Evolutionary conservation across 306 rosid species (phyloP).

Genomic region (Biancaea sappan): DNA sequence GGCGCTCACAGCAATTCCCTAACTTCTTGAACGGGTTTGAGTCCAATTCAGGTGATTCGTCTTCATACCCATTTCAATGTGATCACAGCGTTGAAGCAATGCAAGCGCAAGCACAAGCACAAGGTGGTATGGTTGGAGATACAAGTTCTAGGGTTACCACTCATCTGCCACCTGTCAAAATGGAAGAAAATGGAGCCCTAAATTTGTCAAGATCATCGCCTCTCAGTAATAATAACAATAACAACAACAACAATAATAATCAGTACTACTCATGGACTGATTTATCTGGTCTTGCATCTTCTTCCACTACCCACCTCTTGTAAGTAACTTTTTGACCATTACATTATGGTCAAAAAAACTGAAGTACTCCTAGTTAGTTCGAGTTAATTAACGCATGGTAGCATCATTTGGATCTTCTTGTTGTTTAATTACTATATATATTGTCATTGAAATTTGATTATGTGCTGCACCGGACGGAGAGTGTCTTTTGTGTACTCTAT

Average conservation of each 20-base stretch:
- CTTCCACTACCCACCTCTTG: slow-evolving; percentile 64
- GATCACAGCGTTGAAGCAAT: no score
- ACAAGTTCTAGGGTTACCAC: slow-evolving; percentile 58
- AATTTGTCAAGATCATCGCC: slow-evolving; percentile 48
- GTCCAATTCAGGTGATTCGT: slow-evolving; percentile 33
- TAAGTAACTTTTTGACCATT: slow-evolving; percentile 35
- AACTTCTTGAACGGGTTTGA: slow-evolving; percentile 57
- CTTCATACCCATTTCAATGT: slow-evolving; percentile 51
- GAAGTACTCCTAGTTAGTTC: neutral
- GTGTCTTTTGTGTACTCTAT: slow-evolving; percentile 45
- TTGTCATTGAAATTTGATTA: slow-evolving; percentile 30
- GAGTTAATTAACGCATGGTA: slow-evolving; percentile 39
- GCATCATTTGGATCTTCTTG: slow-evolving; percentile 30
- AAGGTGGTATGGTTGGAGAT: slow-evolving; percentile 42
- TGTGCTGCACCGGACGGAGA: slow-evolving; percentile 17
- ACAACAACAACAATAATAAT: slow-evolving; percentile 36
- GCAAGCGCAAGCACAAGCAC: no score
- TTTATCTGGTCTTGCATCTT: slow-evolving; percentile 66
- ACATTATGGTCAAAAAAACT: neutral
- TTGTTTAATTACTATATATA: slow-evolving; percentile 26
- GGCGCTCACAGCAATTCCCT: slow-evolving; percentile 73
- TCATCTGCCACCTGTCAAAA: slow-evolving; percentile 50
- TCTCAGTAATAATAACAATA: slow-evolving; percentile 32
- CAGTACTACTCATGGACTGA: slow-evolving; percentile 67
- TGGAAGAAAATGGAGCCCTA: slow-evolving; percentile 53